Evolutionary conservation across 768 basidiomycete species (phyloP).

Genomic region (Panaeolus cyanescens): DNA sequence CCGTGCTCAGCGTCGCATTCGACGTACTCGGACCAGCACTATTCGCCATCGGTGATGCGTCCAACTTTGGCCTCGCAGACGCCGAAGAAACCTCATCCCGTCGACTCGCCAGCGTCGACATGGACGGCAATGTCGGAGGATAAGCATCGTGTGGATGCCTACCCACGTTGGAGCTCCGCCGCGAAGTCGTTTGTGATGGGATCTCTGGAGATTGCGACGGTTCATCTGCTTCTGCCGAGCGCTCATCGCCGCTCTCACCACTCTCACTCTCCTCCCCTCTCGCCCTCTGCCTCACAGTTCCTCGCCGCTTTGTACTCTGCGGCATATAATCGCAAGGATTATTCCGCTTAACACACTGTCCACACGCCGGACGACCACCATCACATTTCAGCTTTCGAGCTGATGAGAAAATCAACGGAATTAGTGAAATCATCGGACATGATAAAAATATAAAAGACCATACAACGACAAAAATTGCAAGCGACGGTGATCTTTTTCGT

Average conservation of each 20-base stretch:
- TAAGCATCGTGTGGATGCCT: slow-evolving; percentile 40
- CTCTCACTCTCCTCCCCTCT: slow-evolving; percentile 71
- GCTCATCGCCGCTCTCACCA: slow-evolving; percentile 58
- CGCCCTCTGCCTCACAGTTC: slow-evolving; percentile 49
- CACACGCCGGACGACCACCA: slow-evolving; percentile 80
- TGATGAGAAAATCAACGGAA: slow-evolving; percentile 29
- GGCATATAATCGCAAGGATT: slow-evolving; percentile 83
- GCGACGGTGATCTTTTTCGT: slow-evolving; percentile 89
- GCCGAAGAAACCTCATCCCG: slow-evolving; percentile 36
- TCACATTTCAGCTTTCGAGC: slow-evolving; percentile 90
- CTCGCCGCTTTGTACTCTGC: slow-evolving; percentile 67
- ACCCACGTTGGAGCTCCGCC: slow-evolving; percentile 49
- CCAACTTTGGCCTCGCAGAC: slow-evolving; percentile 36
- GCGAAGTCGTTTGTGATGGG: slow-evolving; percentile 46
- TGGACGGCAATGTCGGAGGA: slow-evolving; percentile 39
- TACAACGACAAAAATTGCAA: slow-evolving; percentile 90
- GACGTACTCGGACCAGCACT: not conserved
- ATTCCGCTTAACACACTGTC: slow-evolving; percentile 78
- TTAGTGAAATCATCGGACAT: not conserved
- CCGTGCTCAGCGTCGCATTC: not conserved
- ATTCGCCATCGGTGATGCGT: slow-evolving; percentile 8
- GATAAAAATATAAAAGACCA: slow-evolving; percentile 32
- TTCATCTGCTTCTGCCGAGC: slow-evolving; percentile 52
- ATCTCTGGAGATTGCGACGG: slow-evolving; percentile 63
- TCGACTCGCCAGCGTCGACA: slow-evolving; percentile 43